Percentiles rank a stretch among this genome's conserved stretches.
Conservation (phyloP, 257 asterid genomes). For the Buddleja alternifolia region DNA sequence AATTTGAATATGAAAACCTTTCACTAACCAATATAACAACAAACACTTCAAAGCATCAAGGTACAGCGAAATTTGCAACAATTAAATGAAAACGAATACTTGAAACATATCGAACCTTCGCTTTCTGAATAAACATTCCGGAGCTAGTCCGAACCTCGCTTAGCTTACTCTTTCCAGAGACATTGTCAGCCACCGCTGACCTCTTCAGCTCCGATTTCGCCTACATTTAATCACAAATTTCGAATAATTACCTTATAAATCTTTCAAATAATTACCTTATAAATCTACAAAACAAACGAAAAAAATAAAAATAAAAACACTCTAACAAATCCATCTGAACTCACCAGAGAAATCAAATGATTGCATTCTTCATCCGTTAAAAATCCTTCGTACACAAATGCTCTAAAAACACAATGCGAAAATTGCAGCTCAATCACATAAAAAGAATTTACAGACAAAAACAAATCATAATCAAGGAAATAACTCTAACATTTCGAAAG, state of each 20-base stretch:
- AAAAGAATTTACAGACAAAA: constrained; percentile 4
- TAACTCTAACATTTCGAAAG: background rate
- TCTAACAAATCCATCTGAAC: constrained; percentile 27
- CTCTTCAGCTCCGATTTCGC: constrained; percentile 92
- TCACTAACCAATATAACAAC: background rate
- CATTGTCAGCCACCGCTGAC: constrained; percentile 86
- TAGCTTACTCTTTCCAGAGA: constrained; percentile 71
- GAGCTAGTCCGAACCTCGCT: constrained; percentile 97
- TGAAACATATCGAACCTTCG: constrained; percentile 59
- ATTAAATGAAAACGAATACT: background rate
- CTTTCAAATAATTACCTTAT: constrained; percentile 11
- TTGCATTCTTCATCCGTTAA: constrained; percentile 89
- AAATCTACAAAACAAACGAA: no score
- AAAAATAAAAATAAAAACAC: background rate
- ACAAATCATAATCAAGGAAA: constrained; percentile 1
- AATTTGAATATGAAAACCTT: background rate
- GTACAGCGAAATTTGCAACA: constrained; percentile 20
- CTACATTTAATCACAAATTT: constrained; percentile 41
- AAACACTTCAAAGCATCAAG: constrained; percentile 7
- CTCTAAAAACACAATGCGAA: constrained; percentile 48
- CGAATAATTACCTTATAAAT: constrained; percentile 2
- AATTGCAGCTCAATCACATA: constrained; percentile 26
- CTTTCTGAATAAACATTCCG: constrained; percentile 87
- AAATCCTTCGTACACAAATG: constrained; percentile 90
- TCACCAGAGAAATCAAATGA: constrained; percentile 84